phyloP scores from a whole-genome alignment of 139 green algal genomes.

The Nannochloris sp. region DNA sequence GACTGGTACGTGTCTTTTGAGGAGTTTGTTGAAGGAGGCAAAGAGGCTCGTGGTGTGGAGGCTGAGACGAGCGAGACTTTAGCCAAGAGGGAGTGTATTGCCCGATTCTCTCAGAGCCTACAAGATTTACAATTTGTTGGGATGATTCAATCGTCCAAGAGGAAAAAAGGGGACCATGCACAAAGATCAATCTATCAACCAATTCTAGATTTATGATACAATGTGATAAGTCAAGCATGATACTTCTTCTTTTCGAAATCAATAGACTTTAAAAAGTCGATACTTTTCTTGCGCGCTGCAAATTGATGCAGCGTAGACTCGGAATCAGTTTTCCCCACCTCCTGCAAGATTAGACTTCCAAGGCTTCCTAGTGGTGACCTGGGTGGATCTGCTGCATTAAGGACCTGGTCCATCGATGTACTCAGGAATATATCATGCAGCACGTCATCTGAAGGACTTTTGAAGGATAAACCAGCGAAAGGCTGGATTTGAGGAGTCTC shows the following conservation, averaged over 20 bases:
- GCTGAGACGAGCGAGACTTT: background rate
- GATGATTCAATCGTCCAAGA: conserved; percentile 25
- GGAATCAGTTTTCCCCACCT: background rate
- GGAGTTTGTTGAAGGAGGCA: conserved; percentile 1
- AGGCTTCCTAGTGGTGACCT: background rate
- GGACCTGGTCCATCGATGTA: no score
- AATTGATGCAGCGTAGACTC: no score
- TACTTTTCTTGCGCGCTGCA: background rate
- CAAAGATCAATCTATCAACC: conserved; percentile 32
- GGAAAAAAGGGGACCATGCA: conserved; percentile 24
- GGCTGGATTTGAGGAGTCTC: no score
- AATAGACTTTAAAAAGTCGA: background rate
- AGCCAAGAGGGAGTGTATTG: conserved; percentile 7
- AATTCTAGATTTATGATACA: background rate
- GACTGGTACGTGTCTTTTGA: conserved; percentile 41
- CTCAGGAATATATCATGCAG: no score
- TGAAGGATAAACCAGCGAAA: no score
- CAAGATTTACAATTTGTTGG: conserved; percentile 39
- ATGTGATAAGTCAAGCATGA: background rate
- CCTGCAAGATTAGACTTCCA: background rate
- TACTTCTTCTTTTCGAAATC: background rate
- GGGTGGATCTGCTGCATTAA: background rate
- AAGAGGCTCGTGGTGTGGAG: background rate
- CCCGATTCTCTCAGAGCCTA: conserved; percentile 33
- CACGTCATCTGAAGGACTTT: no score